Evolutionary conservation across 2,329 filamentous ascomycete species (phyloP).

Genomic region (Aspergillus uvarum): DNA sequence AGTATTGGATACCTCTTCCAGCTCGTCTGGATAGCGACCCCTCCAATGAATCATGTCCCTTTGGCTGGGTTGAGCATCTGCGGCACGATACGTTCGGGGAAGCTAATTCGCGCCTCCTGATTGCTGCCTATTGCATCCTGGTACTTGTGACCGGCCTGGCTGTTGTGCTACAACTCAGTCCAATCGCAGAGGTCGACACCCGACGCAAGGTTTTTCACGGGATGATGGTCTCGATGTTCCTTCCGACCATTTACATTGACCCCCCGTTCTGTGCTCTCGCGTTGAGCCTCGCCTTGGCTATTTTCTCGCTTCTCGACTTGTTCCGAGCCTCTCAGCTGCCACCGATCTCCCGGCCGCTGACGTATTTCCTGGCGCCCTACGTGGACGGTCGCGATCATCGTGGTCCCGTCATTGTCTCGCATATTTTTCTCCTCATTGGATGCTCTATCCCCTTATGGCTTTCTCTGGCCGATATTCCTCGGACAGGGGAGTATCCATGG

Average conservation of each 20-base stretch:
- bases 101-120: conserved; percentile 76
- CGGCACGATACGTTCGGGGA: conserved; percentile 66
- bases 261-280: conserved; percentile 79
- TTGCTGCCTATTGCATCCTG: conserved; percentile 70
- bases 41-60: conserved; percentile 44
- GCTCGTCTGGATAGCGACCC: conserved; percentile 33
- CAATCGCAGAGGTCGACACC: conserved; percentile 87
- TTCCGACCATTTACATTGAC: conserved; percentile 83
- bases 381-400: conserved; percentile 91
- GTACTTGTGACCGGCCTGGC: conserved; percentile 71
- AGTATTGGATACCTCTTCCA: conserved; percentile 74
- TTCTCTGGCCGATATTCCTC: conserved; percentile 67
- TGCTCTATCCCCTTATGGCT: conserved; percentile 95
- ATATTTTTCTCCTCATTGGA: conserved; percentile 92
- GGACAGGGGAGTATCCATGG: conserved; percentile 57
- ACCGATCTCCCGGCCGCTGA: conserved; percentile 81
- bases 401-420: conserved; percentile 90
- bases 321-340: conserved; percentile 88
- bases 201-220: conserved; percentile 96
- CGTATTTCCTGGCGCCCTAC: conserved; percentile 84
- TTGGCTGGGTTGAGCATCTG: conserved; percentile 65
- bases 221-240: conserved; percentile 95
- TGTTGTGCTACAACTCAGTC: conserved; percentile 71
- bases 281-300: conserved; percentile 72
- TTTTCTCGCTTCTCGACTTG: conserved; percentile 86